A percentile compares a stretch with the other conserved stretches of the same genome.
phyloP scores from a whole-genome alignment of 345 rosid species.

The Sonneratia alba region DNA sequence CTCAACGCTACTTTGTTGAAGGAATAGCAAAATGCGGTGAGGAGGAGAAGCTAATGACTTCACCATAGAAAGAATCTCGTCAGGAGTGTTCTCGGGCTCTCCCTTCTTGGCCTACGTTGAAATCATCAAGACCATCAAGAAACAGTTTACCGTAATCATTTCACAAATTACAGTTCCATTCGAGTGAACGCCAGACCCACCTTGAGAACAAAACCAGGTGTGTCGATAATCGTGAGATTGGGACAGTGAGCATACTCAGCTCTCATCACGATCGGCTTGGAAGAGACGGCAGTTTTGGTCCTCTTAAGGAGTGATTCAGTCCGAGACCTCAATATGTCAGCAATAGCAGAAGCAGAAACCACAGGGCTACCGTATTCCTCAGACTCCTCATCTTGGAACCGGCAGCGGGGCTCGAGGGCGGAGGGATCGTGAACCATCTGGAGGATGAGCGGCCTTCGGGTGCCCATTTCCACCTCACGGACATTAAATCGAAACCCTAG shows the following conservation, averaged over 20 bases:
- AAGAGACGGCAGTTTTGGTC: conserved; percentile 75
- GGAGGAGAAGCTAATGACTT: conserved; percentile 92
- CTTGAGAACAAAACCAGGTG: conserved; percentile 98
- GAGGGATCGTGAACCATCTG: conserved; percentile 93
- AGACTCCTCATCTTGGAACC: conserved; percentile 89
- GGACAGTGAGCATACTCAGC: conserved; percentile 98
- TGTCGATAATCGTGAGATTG: conserved; percentile 87
- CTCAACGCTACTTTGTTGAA: conserved; percentile 96
- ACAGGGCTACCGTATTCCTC: conserved; percentile 83
- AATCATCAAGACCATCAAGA: not conserved
- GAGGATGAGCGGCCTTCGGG: conserved; percentile 83
- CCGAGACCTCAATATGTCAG: conserved; percentile 72
- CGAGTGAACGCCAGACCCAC: conserved; percentile 17
- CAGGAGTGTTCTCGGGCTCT: conserved; percentile 90
- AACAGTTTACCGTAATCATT: not conserved
- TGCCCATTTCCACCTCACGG: conserved; percentile 97
- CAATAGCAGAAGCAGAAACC: conserved; percentile 56
- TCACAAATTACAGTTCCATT: not conserved
- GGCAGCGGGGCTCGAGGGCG: conserved; percentile 80
- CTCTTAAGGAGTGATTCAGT: conserved; percentile 62
- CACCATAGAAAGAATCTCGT: conserved; percentile 89
- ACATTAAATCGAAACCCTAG: conserved; percentile 91
- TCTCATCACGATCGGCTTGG: conserved; percentile 94
- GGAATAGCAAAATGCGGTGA: conserved; percentile 79
- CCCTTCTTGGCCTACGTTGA: conserved; percentile 77